Evolutionary conservation across 768 basidiomycete genomes (phyloP).

Genomic region (Hericium alpestre): DNA sequence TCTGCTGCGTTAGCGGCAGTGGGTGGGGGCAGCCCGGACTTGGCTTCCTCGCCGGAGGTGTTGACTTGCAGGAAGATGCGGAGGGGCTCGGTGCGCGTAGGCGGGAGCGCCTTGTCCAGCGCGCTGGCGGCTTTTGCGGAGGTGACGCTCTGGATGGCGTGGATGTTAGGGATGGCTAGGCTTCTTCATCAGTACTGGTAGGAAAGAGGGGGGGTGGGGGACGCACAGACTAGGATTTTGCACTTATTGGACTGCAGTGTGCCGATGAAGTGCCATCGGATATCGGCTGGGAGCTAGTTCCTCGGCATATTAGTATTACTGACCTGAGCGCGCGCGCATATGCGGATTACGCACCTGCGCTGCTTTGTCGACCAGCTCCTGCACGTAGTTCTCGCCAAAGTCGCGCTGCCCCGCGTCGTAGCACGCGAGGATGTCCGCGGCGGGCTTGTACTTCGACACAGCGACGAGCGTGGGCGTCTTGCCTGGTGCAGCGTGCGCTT

Average conservation of each 20-base stretch:
- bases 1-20: conserved; percentile 16
- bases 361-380: conserved; percentile 86
- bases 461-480: conserved; percentile 52
- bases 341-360: background rate
- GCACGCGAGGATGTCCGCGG: conserved; percentile 75
- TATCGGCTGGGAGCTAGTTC: conserved; percentile 72
- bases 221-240: conserved; percentile 66
- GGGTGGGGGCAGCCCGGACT: conserved; percentile 75
- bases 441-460: conserved; percentile 89
- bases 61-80: conserved; percentile 89
- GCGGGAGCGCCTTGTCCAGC: conserved; percentile 61
- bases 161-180: conserved; percentile 79
- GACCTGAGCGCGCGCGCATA: background rate
- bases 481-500: conserved; percentile 17
- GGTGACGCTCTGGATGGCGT: conserved; percentile 77
- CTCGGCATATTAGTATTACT: background rate
- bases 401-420: conserved; percentile 75
- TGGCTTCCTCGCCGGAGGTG: conserved; percentile 85
- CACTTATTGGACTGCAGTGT: conserved; percentile 89
- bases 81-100: conserved; percentile 47
- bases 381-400: conserved; percentile 97
- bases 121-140: conserved; percentile 72
- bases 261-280: conserved; percentile 97
- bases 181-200: background rate
- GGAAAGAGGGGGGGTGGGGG: background rate